Conservation (phyloP, 148 eudicot species). For the Heliosperma pusillum region DNA sequence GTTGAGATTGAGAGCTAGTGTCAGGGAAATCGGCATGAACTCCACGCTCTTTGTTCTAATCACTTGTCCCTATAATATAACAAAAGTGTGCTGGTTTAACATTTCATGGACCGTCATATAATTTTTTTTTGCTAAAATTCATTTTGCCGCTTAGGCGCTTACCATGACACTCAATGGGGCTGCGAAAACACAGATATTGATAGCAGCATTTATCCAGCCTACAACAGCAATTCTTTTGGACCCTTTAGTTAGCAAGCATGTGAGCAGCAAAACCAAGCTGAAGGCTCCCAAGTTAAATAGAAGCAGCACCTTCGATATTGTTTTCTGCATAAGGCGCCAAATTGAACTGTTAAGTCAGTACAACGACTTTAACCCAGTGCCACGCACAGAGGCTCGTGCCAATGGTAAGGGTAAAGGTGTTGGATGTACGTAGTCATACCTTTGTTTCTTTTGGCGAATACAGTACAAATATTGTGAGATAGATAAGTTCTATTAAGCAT, state of each 20-base stretch:
- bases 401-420: neutral
- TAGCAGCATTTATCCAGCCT: slow-evolving; percentile 55
- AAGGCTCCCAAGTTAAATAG: slow-evolving; percentile 42
- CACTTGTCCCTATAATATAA: slow-evolving; percentile 41
- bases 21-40: slow-evolving; percentile 56
- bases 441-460: slow-evolving; percentile 44
- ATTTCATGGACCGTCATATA: neutral
- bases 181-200: slow-evolving; percentile 53
- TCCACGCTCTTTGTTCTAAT: slow-evolving; percentile 57
- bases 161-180: slow-evolving; percentile 67
- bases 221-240: slow-evolving; percentile 35
- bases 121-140: neutral
- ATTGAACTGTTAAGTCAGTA: neutral
- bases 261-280: slow-evolving; percentile 34
- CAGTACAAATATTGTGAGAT: slow-evolving; percentile 40
- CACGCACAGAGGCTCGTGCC: no score
- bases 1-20: slow-evolving; percentile 45
- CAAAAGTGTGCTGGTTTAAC: slow-evolving; percentile 1
- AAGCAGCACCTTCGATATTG: slow-evolving; percentile 35
- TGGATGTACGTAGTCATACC: slow-evolving; percentile 24
- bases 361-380: neutral
- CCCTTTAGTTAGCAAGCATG: slow-evolving; percentile 38
- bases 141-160: slow-evolving; percentile 10
- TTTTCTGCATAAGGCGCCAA: slow-evolving; percentile 29
- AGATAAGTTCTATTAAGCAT: slow-evolving; percentile 44